Base-by-base conservation (phyloP, 2,329 filamentous ascomycete genomes). In the Cladosporium austrohemisphaericum region DNA sequence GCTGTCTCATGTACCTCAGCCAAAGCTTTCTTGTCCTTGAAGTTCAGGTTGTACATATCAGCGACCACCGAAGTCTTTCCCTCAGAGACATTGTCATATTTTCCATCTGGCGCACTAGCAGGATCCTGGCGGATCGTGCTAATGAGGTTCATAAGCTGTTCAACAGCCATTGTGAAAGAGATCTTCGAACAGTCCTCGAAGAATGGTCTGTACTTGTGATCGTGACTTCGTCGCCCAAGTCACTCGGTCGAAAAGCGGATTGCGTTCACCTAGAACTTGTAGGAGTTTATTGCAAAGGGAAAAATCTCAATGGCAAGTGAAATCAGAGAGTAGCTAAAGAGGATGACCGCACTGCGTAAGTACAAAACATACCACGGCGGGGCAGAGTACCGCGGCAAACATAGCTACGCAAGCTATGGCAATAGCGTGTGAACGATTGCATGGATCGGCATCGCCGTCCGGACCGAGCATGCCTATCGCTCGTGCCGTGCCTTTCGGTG, bases 81-180 rank as follows among this genome's bases (percentile, higher is more conserved):
- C 28, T 55, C 60, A 29, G 68, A 68, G 45, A 72, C 61, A 7
- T 60, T 59, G 50, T 70, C 69, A 3, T 68, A 67, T 55, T 70
- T 68, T 31, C 73, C 72, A 66, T 77, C 75, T 38, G 74, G 72
- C 31, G 74, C 71, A 47, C 62, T 65, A 1, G 69, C 63, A 20
- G 75, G 73, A 61, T 74, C 75, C 51, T 67, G 67, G 54, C 67
- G 70, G 53, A 78, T 74, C 19, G 66, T 67, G 22, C 69, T 70
- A 35, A 77, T 57, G 16, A 76, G 57, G 7, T 66, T 65, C 51
- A 68, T 71, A 29, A 76, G 52, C 58, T 70, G 68, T 22, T 64
- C 58, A 9, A 56, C 48, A 49, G 58, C 54, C 55, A 61, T 60
- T 35, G 35, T 54, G 14, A 47, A 26, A 14, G 13, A 22, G n/a